Percentiles rank a stretch among this genome's conserved stretches.
phyloP scores from a whole-genome alignment of 2,329 filamentous ascomycete genomes.

The Alternaria burnsii region DNA sequence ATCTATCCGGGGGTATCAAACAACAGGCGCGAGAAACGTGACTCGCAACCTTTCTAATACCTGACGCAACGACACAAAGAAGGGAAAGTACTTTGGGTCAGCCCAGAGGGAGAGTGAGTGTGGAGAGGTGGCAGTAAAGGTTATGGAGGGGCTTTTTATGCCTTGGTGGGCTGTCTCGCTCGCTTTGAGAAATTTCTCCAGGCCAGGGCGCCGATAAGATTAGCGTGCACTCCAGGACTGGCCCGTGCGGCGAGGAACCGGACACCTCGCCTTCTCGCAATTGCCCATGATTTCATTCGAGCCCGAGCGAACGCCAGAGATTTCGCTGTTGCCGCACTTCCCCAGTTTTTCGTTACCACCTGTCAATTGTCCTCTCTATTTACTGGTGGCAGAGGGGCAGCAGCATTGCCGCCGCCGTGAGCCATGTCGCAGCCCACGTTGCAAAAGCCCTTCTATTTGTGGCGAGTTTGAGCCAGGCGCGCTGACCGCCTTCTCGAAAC shows the following conservation, averaged over 20 bases:
- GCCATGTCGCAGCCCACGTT: constrained; percentile 27
- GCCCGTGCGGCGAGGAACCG: constrained; percentile 16
- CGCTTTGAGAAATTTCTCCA: constrained; percentile 28
- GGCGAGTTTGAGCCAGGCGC: constrained; percentile 32
- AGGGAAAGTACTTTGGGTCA: constrained; percentile 40
- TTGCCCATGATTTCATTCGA: constrained; percentile 16
- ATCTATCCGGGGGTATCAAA: constrained; percentile 43
- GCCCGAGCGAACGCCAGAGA: constrained; percentile 8
- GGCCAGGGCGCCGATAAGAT: constrained; percentile 34
- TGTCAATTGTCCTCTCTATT: neutral
- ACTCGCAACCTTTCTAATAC: constrained; percentile 35
- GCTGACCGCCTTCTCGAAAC: constrained; percentile 36
- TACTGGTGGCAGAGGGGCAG: constrained; percentile 6
- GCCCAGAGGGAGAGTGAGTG: constrained; percentile 34
- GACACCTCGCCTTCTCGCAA: constrained; percentile 9
- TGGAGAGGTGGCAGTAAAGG: constrained; percentile 21
- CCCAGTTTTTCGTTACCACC: constrained; percentile 10
- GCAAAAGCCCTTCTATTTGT: constrained; percentile 31
- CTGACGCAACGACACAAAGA: constrained; percentile 37
- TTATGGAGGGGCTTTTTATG: constrained; percentile 35
- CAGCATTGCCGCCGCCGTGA: constrained; percentile 5
- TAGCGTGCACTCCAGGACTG: constrained; percentile 16
- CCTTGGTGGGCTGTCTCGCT: constrained; percentile 25
- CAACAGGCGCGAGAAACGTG: constrained; percentile 25
- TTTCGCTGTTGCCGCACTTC: constrained; percentile 25